Conservation (phyloP, 2,329 filamentous ascomycete species). For the Zopfia rhizophila region DNA sequence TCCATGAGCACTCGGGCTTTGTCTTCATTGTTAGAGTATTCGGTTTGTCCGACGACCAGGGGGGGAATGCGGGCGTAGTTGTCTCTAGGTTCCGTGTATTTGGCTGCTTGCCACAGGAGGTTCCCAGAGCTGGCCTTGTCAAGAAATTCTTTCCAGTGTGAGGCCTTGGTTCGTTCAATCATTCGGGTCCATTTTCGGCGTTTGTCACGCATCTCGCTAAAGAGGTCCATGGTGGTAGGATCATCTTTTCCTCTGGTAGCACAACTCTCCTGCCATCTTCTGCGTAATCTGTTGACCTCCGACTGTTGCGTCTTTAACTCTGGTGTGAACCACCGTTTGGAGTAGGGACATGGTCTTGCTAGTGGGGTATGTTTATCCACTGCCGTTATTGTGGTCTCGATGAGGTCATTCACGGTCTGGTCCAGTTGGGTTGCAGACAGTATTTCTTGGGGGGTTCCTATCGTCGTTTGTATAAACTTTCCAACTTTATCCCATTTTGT, state of each 20-base stretch:
- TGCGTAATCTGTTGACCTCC: neutral
- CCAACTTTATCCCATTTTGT: constrained; percentile 2
- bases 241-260: neutral
- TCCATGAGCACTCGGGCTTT: constrained; percentile 6
- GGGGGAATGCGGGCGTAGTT: constrained; percentile 1
- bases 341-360: constrained; percentile 5
- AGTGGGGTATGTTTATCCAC: constrained; percentile 1
- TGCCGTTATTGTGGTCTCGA: neutral
- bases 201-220: neutral
- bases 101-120: constrained; percentile 4
- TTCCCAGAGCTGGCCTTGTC: neutral
- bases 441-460: neutral
- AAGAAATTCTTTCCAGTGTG: constrained; percentile 7
- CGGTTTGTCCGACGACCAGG: neutral
- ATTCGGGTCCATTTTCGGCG: constrained; percentile 1
- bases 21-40: neutral
- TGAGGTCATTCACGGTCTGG: neutral
- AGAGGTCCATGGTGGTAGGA: neutral
- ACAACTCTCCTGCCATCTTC: neutral
- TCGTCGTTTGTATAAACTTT: neutral
- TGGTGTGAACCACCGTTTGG: constrained; percentile 1
- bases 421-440: neutral
- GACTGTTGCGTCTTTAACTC: neutral
- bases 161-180: neutral
- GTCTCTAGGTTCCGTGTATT: constrained; percentile 7